Percentiles rank a stretch among this genome's conserved stretches.
phyloP scores from a whole-genome alignment of 2,329 filamentous ascomycete species.

The Diaporthe sp. region DNA sequence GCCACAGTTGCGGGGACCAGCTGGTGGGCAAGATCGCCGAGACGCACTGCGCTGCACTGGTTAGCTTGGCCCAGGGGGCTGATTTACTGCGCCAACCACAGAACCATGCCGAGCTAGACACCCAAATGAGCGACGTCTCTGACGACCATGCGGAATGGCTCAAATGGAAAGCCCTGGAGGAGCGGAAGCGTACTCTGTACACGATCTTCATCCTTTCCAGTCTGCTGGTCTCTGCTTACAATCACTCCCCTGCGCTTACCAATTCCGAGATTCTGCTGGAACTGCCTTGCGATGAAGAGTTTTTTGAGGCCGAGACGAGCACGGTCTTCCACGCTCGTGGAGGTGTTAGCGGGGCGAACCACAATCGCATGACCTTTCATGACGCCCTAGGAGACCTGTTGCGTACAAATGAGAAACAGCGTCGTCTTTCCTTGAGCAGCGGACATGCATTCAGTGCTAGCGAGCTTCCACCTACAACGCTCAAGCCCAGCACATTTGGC shows the following conservation, averaged over 20 bases:
- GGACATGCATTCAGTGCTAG: constrained; percentile 57
- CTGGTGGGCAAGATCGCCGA: constrained; percentile 91
- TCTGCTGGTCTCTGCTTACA: constrained; percentile 91
- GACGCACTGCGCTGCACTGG: constrained; percentile 90
- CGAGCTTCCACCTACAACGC: constrained; percentile 71
- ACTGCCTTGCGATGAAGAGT: constrained; percentile 92
- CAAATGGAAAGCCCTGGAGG: constrained; percentile 88
- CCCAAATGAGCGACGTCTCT: constrained; percentile 68
- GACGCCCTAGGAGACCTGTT: constrained; percentile 85
- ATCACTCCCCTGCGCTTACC: constrained; percentile 89
- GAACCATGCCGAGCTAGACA: constrained; percentile 64
- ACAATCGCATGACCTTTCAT: constrained; percentile 83
- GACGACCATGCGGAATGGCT: constrained; percentile 85
- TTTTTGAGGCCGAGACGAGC: constrained; percentile 88
- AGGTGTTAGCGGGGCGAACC: constrained; percentile 76
- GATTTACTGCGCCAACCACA: constrained; percentile 71
- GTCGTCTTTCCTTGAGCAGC: constrained; percentile 62
- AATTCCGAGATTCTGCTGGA: constrained; percentile 95
- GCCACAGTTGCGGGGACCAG: constrained; percentile 94
- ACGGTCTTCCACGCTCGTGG: constrained; percentile 85
- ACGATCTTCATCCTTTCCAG: constrained; percentile 93
- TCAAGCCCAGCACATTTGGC: constrained; percentile 90
- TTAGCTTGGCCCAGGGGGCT: constrained; percentile 92
- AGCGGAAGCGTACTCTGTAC: constrained; percentile 93
- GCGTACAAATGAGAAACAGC: constrained; percentile 77